Percentiles rank a stretch among this genome's conserved stretches.
These are phyloP conservation scores for Metschnikowia lachancei DNA, from an alignment of 805 yeast species.

Conservation along the genomic window DNA sequence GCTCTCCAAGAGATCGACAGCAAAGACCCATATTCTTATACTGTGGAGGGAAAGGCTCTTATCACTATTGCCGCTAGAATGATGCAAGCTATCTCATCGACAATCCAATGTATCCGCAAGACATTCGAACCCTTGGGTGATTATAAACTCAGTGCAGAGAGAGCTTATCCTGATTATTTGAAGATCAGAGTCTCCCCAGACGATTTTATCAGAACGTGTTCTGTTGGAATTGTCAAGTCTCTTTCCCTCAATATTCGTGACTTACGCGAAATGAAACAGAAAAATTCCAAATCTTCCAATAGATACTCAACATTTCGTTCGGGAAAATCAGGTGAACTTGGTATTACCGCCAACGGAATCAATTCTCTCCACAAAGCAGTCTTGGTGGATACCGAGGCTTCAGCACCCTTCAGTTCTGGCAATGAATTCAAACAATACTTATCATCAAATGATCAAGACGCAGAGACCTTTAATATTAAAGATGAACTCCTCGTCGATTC, in stretches of 20 bases:
- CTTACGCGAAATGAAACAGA: conserved; percentile 23
- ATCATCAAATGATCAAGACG: conserved; percentile 13
- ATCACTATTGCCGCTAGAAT: conserved; percentile 59
- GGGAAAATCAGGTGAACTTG: conserved; percentile 49
- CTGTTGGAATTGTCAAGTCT: conserved; percentile 54
- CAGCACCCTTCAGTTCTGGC: conserved; percentile 34
- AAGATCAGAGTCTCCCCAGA: conserved; percentile 56
- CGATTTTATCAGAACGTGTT: conserved; percentile 58
- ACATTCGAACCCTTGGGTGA: conserved; percentile 62
- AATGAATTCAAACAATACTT: conserved; percentile 38
- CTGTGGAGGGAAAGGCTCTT: conserved; percentile 66
- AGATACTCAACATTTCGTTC: conserved; percentile 51
- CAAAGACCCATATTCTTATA: conserved; percentile 46
- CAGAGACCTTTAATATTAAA: conserved; percentile 21
- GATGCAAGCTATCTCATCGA: conserved; percentile 51
- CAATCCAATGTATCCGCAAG: conserved; percentile 50
- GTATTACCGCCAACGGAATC: conserved; percentile 48
- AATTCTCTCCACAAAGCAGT: conserved; percentile 40
- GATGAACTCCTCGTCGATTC: conserved; percentile 53
- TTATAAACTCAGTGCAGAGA: conserved; percentile 54
- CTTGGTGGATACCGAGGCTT: conserved; percentile 26
- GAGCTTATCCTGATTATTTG: conserved; percentile 66
- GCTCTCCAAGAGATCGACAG: conserved; percentile 14
- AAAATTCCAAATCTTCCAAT: conserved; percentile 25
- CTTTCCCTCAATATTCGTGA: conserved; percentile 26